A percentile compares a stretch with the other conserved stretches of the same genome.
Evolutionary conservation across 352 stramenopile species (phyloP).

Genomic region (Phytophthora hybrid): DNA sequence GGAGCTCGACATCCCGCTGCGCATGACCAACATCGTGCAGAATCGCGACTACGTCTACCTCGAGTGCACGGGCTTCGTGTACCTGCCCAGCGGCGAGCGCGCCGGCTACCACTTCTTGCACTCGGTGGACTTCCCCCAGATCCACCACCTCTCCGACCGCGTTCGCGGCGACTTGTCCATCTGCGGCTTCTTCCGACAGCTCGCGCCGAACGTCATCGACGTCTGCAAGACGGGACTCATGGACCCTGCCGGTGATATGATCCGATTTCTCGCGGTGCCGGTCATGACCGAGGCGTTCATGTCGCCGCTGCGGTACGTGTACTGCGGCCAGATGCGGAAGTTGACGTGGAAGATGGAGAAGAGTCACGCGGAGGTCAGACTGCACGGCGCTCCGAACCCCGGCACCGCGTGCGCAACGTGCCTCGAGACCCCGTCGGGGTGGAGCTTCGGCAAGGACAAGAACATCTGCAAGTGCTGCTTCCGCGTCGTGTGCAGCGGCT

Average conservation of each 20-base stretch:
- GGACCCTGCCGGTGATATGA: slow-evolving; percentile 40
- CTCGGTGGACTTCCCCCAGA: slow-evolving; percentile 49
- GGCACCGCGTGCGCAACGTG: slow-evolving; percentile 30
- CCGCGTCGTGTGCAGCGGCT: slow-evolving; percentile 35
- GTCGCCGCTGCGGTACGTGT: slow-evolving; percentile 36
- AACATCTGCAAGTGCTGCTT: slow-evolving; percentile 41
- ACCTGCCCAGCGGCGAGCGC: slow-evolving; percentile 34
- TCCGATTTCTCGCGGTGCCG: slow-evolving; percentile 40
- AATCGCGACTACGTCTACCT: slow-evolving; percentile 55
- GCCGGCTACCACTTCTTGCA: slow-evolving; percentile 48
- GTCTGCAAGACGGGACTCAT: slow-evolving; percentile 35
- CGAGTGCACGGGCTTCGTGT: slow-evolving; percentile 41
- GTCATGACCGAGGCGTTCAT: slow-evolving; percentile 47
- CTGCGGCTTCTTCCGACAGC: slow-evolving; percentile 43
- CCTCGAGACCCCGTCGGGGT: slow-evolving; percentile 23
- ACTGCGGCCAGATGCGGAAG: slow-evolving; percentile 69
- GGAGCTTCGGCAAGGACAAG: slow-evolving; percentile 34
- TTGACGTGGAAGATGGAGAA: slow-evolving; percentile 62
- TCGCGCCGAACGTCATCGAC: slow-evolving; percentile 30
- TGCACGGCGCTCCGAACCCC: slow-evolving; percentile 25
- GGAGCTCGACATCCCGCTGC: slow-evolving; percentile 39
- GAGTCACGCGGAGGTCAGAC: slow-evolving; percentile 30
- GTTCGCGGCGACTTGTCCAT: slow-evolving; percentile 40
- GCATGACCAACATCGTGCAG: slow-evolving; percentile 38
- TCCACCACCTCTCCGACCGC: slow-evolving; percentile 28